A percentile compares a stretch with the other conserved stretches of the same genome.
phyloP scores from a whole-genome alignment of 2,329 filamentous ascomycete species.

The Monosporascus sp. region DNA sequence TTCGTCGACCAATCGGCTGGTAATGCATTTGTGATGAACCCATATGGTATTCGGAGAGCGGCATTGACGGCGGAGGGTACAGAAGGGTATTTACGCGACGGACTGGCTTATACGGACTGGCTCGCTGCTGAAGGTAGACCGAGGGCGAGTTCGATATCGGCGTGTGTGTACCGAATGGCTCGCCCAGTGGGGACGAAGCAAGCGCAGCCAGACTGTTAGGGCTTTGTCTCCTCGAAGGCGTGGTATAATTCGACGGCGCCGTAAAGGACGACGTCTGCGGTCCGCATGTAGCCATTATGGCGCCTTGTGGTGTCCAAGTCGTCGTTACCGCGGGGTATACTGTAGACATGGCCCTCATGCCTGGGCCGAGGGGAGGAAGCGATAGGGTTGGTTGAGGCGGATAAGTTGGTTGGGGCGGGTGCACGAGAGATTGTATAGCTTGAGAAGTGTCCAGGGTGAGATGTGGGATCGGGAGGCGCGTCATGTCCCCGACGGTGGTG shows the following conservation, averaged over 20 bases:
- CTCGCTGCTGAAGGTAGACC: constrained; percentile 78
- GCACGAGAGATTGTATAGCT: constrained; percentile 13
- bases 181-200: constrained; percentile 65
- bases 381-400: constrained; percentile 44
- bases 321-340: constrained; percentile 57
- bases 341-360: constrained; percentile 68
- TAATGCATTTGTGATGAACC: constrained; percentile 75
- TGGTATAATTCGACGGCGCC: constrained; percentile 35
- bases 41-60: constrained; percentile 69
- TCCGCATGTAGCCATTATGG: constrained; percentile 24
- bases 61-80: constrained; percentile 76
- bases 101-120: constrained; percentile 88
- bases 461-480: constrained; percentile 63
- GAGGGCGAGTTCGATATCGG: constrained; percentile 78
- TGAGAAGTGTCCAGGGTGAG: constrained; percentile 57
- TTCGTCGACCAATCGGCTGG: constrained; percentile 66
- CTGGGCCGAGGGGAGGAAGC: constrained; percentile 55
- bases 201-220: constrained; percentile 47
- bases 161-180: constrained; percentile 54
- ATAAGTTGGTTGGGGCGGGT: constrained; percentile 34
- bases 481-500: constrained; percentile 20
- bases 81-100: constrained; percentile 86
- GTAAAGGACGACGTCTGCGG: constrained; percentile 26
- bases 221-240: constrained; percentile 49
- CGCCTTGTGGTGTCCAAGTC: constrained; percentile 32